Evolutionary conservation across 2,329 filamentous ascomycete genomes (phyloP).

Genomic region (Bertia moriformis): DNA sequence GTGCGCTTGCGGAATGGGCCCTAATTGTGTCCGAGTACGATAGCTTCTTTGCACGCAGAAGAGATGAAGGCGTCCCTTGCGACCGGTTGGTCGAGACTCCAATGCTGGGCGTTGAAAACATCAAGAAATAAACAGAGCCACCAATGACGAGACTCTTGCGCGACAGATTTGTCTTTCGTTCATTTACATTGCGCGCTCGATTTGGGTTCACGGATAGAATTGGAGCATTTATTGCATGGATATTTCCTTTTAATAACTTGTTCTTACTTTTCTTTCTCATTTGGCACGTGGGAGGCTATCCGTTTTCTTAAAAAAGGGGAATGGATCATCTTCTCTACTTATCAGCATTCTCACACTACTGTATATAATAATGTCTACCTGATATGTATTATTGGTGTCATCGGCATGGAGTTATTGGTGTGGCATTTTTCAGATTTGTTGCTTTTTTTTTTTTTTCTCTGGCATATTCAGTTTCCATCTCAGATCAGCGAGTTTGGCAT

Average conservation of each 20-base stretch:
- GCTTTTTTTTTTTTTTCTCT: no score
- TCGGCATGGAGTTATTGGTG: neutral
- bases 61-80: constrained; percentile 42
- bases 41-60: constrained; percentile 46
- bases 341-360: no score
- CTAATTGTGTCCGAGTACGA: constrained; percentile 46
- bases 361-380: no score
- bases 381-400: neutral
- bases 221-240: no score
- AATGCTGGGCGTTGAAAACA: constrained; percentile 44
- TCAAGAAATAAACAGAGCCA: constrained; percentile 24
- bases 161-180: no score
- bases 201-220: no score
- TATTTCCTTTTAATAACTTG: no score
- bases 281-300: neutral
- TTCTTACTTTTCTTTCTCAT: neutral
- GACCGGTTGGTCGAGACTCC: constrained; percentile 46
- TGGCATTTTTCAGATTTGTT: neutral
- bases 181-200: no score
- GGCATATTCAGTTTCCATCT: no score
- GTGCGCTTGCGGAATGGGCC: constrained; percentile 50
- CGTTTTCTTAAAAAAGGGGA: no score
- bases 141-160: neutral
- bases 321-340: no score
- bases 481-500: no score